Percentiles rank a stretch among this genome's conserved stretches.
These are phyloP conservation scores for Mucor indicus DNA, from an alignment of 371 early-diverging fungal genomes.

Conservation along the genomic window DNA sequence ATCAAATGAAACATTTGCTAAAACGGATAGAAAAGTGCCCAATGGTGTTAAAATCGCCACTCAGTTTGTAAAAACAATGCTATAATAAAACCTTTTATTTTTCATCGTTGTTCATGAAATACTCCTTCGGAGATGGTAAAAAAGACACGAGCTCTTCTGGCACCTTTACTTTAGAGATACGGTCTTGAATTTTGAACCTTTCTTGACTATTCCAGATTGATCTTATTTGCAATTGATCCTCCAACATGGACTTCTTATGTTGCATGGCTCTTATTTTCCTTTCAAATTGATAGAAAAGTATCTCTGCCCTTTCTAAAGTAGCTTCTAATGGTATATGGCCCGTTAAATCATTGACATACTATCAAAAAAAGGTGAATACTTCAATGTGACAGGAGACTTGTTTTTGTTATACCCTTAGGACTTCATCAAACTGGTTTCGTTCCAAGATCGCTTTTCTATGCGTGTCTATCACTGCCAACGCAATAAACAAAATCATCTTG, in stretches of 20 bases:
- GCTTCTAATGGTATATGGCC: constrained; percentile 72
- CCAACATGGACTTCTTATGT: constrained; percentile 24
- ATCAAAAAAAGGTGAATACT: constrained; percentile 1
- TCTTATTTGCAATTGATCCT: constrained; percentile 27
- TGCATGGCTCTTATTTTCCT: constrained; percentile 57
- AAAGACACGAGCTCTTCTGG: constrained; percentile 2
- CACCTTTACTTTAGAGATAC: constrained; percentile 27
- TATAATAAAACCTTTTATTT: no score
- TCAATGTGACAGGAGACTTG: background rate
- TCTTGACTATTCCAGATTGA: constrained; percentile 40
- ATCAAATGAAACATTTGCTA: constrained; percentile 32
- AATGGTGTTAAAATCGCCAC: constrained; percentile 48
- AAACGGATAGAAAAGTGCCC: constrained; percentile 42
- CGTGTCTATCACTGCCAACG: constrained; percentile 83
- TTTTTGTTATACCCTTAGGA: constrained; percentile 64
- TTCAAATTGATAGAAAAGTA: constrained; percentile 73
- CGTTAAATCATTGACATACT: constrained; percentile 87
- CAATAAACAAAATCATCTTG: constrained; percentile 86
- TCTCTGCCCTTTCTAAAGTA: constrained; percentile 78
- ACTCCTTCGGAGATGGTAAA: background rate
- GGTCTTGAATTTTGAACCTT: constrained; percentile 19
- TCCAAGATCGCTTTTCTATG: constrained; percentile 76
- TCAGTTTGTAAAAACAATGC: constrained; percentile 47
- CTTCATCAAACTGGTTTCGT: constrained; percentile 82
- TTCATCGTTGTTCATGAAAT: no score